These are phyloP conservation scores for Trypanosomatidae sp. DNA, from an alignment of 208 protist species.

Conservation along the genomic window DNA sequence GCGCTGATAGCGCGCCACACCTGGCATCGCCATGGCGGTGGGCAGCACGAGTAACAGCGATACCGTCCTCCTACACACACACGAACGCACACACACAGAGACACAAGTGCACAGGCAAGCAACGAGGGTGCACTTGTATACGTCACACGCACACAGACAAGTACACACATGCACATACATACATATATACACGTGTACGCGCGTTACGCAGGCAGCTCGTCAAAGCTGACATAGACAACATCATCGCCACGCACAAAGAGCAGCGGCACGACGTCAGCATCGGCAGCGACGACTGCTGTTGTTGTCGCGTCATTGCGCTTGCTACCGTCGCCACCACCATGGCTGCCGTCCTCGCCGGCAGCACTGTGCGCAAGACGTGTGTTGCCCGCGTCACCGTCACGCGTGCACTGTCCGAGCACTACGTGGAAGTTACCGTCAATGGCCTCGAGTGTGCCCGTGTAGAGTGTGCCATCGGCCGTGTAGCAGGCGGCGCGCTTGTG, in stretches of 20 bases:
- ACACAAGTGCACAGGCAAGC: not conserved
- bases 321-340: not conserved
- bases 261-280: too few relatives aligned
- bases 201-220: constrained; percentile 7
- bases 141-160: not conserved
- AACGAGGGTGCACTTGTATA: not conserved
- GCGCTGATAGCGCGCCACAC: constrained; percentile 63
- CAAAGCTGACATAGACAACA: constrained; percentile 62
- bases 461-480: constrained; percentile 32
- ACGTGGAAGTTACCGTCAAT: constrained; percentile 58
- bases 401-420: constrained; percentile 15
- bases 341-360: not conserved
- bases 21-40: constrained; percentile 36
- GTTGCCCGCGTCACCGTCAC: not conserved
- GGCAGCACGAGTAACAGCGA: not conserved
- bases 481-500: constrained; percentile 36
- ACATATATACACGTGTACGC: not conserved
- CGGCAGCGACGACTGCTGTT: too few relatives aligned
- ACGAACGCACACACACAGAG: not conserved
- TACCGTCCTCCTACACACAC: not conserved
- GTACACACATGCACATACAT: not conserved
- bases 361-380: not conserved
- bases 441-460: constrained; percentile 31
- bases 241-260: constrained; percentile 73
- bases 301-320: constrained; percentile 7